Evolutionary conservation across 768 basidiomycete species (phyloP), one percentile per base, ranked within the genome.

Genomic region (Amanita exitialis): DNA sequence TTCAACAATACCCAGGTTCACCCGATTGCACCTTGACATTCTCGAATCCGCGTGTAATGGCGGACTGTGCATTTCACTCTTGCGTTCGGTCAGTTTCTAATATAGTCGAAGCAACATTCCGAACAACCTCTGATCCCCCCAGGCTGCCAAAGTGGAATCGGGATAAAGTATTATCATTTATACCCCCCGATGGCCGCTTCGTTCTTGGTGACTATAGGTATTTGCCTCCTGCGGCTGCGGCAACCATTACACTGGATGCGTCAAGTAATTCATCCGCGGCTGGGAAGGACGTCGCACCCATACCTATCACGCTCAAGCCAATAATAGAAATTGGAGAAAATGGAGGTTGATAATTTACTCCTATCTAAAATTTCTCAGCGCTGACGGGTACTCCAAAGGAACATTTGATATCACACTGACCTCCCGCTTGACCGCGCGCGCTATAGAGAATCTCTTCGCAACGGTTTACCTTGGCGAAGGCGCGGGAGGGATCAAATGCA

Each of bases 161-260:
- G 35, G 83, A 89, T 60, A 84, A 79, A 58, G 66, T 74, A 1
- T 68, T 97, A 37, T 95, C 94, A 1, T 97, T 97, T 62, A 79
- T 97, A 18, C 94, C 94, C 5, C 94, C 94, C 4, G 94, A 97
- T 58, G 93, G 94, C 3, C 78, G 78, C 47, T 97, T 96, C 67
- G 76, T 76, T 6, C 72, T 96, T 16, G 78, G 85, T 61, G 87
- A 92, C 56, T 97, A 96, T 61, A 85, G 86, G 23, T 86, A 82
- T 61, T 64, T 71, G 8, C 69, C 76, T 9, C 62, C 61, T 13
- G 62, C 61, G 5, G 53, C 51, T 44, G 48, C 50, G 38, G 64
- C n/a, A 56, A 61, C 16, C 49, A 13, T 28, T 30, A 52, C 44
- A 54, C 57, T 50, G 37, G 66, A 58, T 20, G 39, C 53, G 12